Base-by-base conservation (phyloP, 1,284 basidiomycete genomes). In the Cystobasidium sp. region DNA sequence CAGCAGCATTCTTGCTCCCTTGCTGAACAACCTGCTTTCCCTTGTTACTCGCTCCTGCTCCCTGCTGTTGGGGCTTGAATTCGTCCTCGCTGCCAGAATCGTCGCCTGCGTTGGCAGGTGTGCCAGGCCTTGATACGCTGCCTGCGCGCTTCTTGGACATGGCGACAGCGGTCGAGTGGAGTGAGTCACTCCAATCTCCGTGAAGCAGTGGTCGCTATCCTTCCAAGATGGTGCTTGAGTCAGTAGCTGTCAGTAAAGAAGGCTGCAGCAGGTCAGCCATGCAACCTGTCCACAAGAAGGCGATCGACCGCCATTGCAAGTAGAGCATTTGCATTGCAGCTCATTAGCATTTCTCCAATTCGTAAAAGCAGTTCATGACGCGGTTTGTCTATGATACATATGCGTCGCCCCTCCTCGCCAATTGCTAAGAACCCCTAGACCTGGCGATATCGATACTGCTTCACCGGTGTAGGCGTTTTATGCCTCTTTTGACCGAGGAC, bases 61-160 rank as follows among this genome's bases (percentile, higher is more conserved):
- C 37, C 49, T 51, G 37, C 72, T 75, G 63, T 68, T 69, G 68
- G 63, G 22, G 41, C 46, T 59, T 52, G 18, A 46, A 43, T 10
- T 71, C 69, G 58, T 64, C 69, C 37, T 63, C 69, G 61, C 69
- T 71, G 49, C 69, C 69, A 41, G 49, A 61, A 39, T 49, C 31
- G 68, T 58, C 68, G 55, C 3, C 69, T 39, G 39, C 51, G 46
- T 49, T 61, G 37, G 49, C 69, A 51, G 46, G 69, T 44, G 64
- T 66, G 31, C 64, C 64, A 66, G 64, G 41, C 39, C 39, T 24
- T 9, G 64, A 66, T 20, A 24, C 64, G 51, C 64, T 66, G 51
- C 64, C 64, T 41, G 64, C 64, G 12, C 64, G 47, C 51, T 66
- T 66, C 31, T 66, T 66, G 64, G 64, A 66, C 64, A 66, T 66